Conservation (phyloP, 176 grass and related monocot species). For the Dendrocalamus sinicus region DNA sequence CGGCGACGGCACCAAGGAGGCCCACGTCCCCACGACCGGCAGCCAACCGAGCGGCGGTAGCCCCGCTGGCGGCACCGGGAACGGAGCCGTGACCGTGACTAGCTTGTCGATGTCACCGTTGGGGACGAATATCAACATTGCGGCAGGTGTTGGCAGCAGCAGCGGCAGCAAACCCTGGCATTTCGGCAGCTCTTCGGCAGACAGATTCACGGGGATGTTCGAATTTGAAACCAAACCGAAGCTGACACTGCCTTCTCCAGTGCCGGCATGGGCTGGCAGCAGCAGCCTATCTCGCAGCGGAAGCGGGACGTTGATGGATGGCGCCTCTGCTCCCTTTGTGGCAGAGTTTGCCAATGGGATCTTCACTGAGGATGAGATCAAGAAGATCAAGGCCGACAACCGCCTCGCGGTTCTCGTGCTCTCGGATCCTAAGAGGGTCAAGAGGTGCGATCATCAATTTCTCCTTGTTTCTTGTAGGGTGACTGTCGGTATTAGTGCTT, state of each 20-base stretch:
- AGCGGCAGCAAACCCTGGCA: no score
- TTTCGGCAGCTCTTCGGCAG: not conserved
- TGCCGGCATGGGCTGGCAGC: not conserved
- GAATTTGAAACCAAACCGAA: conserved; percentile 13
- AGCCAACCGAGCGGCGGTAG: not conserved
- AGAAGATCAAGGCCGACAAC: conserved; percentile 51
- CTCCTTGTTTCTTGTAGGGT: no score
- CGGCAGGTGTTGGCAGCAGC: no score
- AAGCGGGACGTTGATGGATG: conserved; percentile 32
- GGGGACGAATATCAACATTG: not conserved
- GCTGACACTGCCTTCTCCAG: not conserved
- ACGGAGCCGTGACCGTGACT: not conserved
- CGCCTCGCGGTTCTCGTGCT: conserved; percentile 41
- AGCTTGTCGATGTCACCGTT: not conserved
- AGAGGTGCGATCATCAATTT: conserved; percentile 43
- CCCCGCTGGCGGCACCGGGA: not conserved
- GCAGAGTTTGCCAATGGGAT: conserved; percentile 42
- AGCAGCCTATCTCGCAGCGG: not conserved
- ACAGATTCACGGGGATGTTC: not conserved
- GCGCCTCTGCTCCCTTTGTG: conserved; percentile 5
- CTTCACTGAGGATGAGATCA: conserved; percentile 47
- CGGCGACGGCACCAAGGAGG: not conserved
- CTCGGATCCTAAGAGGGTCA: conserved; percentile 60
- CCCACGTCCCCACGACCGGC: not conserved
- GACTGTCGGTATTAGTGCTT: not conserved